Base-by-base conservation (phyloP, 805 yeast genomes). In the Metschnikowia arizonensis region DNA sequence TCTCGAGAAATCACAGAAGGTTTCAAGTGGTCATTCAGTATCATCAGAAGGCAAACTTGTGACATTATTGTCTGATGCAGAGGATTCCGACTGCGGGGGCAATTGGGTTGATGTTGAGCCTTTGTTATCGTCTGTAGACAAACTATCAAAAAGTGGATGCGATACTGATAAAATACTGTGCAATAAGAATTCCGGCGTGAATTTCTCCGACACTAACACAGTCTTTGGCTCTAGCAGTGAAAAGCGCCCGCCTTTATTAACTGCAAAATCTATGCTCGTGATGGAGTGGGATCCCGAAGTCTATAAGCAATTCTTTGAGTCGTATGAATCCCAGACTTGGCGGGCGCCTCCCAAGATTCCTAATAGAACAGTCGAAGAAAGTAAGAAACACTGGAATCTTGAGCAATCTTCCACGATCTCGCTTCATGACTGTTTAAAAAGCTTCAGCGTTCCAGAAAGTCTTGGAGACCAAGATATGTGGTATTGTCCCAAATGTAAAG, bases 401-500 rank as follows among this genome's bases (percentile, higher is more conserved):
- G 64, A 72, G 45, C 69, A 72, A 28, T 76, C 83, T 17, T 69
- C 85, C 0, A 71, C 62, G 17, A 59, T 72, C 14, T 62, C 71
- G 6, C 57, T 91, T 15, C 77, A 80, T 50, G 91, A 86, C 54
- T 91, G 98, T 59, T 61, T 91, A 37, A 74, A 76, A 17, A 60
- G 80, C 47, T 91, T 91, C 57, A 79, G 95, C 15, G 77, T 79
- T 40, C 83, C 95, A 0, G 99, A 91, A 61, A 79, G 89, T 2
- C 72, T 91, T 36, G 88, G 97, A 11, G 85, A 87, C 40, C 83
- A 88, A 44, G 98, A 91, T 64, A 71, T 88, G 28, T 91, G 98
- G 98, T 90, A 83, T 57, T 91, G 99, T 63, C 95, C 97, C 0
- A 66, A 72, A 10, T 91, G 99, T 69, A 81, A 85, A 57, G 93